These are phyloP conservation scores for Sporobolus alterniflorus DNA, from an alignment of 202 grass and related monocot species.

Conservation along the genomic window DNA sequence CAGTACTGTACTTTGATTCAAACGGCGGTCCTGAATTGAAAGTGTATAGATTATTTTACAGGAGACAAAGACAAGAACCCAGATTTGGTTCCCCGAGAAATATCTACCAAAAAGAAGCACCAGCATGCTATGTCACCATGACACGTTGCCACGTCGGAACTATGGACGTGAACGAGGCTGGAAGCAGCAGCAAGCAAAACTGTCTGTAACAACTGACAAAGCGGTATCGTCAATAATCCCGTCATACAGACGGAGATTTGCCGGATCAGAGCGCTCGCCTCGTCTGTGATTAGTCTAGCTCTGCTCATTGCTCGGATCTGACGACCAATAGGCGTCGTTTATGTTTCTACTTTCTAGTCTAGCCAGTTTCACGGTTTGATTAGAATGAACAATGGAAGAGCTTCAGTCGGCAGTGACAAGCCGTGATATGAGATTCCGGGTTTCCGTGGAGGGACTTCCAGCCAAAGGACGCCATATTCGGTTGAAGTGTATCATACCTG, in stretches of 20 bases:
- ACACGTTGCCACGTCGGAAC: background rate
- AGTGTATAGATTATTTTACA: background rate
- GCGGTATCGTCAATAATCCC: no score
- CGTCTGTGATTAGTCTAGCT: background rate
- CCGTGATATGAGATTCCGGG: no score
- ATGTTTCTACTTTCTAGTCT: background rate
- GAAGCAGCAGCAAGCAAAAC: background rate
- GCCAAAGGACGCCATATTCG: no score
- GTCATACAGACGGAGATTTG: no score
- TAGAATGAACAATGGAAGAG: background rate
- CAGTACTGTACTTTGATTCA: background rate
- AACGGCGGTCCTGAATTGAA: no score
- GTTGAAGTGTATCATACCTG: no score
- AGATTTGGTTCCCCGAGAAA: background rate
- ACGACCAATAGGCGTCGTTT: no score
- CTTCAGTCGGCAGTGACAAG: background rate
- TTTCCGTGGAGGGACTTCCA: no score
- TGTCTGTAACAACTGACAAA: background rate
- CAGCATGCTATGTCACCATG: background rate
- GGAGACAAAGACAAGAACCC: background rate
- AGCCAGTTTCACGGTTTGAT: background rate
- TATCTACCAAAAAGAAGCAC: constrained; percentile 4
- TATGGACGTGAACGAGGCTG: no score
- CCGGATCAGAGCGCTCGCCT: background rate
- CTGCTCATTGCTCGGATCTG: background rate